These are phyloP conservation scores for Taphrina wiesneri DNA, from an alignment of 1,139 yeast species.

Conservation along the genomic window DNA sequence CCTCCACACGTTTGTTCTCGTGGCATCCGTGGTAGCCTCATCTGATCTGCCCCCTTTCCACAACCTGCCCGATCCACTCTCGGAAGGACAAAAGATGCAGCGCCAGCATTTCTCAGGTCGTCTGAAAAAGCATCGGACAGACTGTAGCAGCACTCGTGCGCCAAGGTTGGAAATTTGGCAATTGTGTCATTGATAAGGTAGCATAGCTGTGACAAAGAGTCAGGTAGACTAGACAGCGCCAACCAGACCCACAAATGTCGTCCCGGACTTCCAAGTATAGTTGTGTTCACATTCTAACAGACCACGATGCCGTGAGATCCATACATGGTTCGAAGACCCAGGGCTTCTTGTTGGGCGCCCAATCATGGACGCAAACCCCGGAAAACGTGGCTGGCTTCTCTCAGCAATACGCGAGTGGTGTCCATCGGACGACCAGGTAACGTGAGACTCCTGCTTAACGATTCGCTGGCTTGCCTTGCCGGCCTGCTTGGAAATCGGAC, in stretches of 20 bases:
- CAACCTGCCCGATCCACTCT: background rate
- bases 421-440: background rate
- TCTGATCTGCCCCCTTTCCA: background rate
- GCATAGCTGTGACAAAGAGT: no score
- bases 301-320: slow-evolving; percentile 8
- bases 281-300: background rate
- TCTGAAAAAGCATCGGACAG: no score
- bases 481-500: background rate
- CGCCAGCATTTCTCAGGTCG: no score
- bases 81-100: background rate
- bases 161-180: no score
- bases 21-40: background rate
- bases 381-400: slow-evolving; percentile 9
- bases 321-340: background rate
- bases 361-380: background rate
- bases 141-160: no score
- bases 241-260: no score
- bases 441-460: slow-evolving; percentile 2
- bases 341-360: background rate
- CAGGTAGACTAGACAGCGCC: no score
- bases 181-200: no score
- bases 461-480: background rate
- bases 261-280: background rate
- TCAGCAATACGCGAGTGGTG: background rate
- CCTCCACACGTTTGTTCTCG: background rate